These are phyloP conservation scores for Suhomyces ambrosiae DNA, from an alignment of 1,139 yeast species.

Conservation along the genomic window DNA sequence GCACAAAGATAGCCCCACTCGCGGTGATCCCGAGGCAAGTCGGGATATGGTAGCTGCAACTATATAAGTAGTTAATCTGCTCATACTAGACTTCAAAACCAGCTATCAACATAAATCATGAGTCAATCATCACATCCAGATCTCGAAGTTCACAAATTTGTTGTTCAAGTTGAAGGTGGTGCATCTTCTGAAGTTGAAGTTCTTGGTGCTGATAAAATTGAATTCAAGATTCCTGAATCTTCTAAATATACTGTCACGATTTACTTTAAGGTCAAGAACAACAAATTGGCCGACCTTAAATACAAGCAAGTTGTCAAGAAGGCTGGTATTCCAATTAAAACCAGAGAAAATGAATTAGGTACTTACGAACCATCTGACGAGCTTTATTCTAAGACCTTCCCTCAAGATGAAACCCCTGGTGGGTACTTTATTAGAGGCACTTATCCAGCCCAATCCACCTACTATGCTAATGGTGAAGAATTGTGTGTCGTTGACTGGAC, in stretches of 20 bases:
- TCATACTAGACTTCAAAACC: too few relatives aligned
- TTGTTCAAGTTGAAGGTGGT: conserved; percentile 34
- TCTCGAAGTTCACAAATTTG: conserved; percentile 37
- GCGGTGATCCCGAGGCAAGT: conserved; percentile 4
- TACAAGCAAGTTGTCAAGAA: conserved; percentile 44
- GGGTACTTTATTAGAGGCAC: conserved; percentile 45
- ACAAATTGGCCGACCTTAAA: conserved; percentile 33
- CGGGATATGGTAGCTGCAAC: background rate
- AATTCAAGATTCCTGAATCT: conserved; percentile 42
- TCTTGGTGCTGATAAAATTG: conserved; percentile 31
- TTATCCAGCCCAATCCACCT: conserved; percentile 38
- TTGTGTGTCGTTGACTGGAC: conserved; percentile 37
- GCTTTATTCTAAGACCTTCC: conserved; percentile 31
- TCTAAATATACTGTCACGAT: conserved; percentile 39
- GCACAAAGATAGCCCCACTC: conserved; percentile 7
- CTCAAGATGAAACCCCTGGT: conserved; percentile 43
- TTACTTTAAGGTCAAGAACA: conserved; percentile 37
- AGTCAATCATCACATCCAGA: conserved; percentile 29
- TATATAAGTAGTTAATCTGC: background rate
- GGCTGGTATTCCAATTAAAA: conserved; percentile 40
- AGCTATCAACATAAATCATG: conserved; percentile 8
- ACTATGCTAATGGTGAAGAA: conserved; percentile 35
- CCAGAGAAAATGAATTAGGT: conserved; percentile 36
- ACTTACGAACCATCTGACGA: conserved; percentile 36
- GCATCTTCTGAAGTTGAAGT: conserved; percentile 32